Percentiles rank a stretch among this genome's conserved stretches.
Evolutionary conservation across 31 red algal genomes (phyloP).

Genomic region (Asparagopsis taxiformis): DNA sequence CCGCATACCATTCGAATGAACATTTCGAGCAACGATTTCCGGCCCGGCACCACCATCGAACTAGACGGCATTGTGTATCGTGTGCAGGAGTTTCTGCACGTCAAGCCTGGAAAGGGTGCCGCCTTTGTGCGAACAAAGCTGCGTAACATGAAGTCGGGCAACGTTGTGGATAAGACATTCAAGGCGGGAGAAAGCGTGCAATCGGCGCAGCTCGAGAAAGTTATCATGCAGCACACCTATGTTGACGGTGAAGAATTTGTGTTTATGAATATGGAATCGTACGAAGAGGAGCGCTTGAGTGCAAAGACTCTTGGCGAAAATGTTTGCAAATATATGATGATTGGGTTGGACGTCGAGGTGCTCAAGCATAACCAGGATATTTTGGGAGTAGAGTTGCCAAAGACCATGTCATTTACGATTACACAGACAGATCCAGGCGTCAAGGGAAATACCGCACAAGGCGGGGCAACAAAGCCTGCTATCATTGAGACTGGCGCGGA

Average conservation of each 20-base stretch:
- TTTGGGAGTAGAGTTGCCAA: slow-evolving; percentile 85
- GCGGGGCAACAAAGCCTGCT: slow-evolving; percentile 80
- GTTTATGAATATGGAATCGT: slow-evolving; percentile 98
- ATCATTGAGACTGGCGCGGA: slow-evolving; percentile 92
- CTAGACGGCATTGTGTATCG: slow-evolving; percentile 68
- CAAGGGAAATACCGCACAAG: slow-evolving; percentile 87
- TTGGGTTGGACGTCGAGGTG: slow-evolving; percentile 75
- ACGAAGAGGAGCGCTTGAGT: slow-evolving; percentile 85
- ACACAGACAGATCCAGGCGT: slow-evolving; percentile 76
- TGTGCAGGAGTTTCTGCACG: slow-evolving; percentile 88
- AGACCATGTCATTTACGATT: slow-evolving; percentile 66
- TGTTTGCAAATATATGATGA: slow-evolving; percentile 77
- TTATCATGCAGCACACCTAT: slow-evolving; percentile 86
- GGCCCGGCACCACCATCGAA: slow-evolving; percentile 79
- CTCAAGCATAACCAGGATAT: slow-evolving; percentile 60
- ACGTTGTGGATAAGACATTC: slow-evolving; percentile 85
- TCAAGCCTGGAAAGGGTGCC: slow-evolving; percentile 94
- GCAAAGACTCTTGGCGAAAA: slow-evolving; percentile 28
- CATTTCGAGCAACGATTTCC: slow-evolving; percentile 85
- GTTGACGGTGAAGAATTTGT: slow-evolving; percentile 78
- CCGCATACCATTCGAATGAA: slow-evolving; percentile 19
- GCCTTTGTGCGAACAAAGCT: slow-evolving; percentile 97
- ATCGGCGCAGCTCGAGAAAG: slow-evolving; percentile 75
- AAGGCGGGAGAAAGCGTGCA: slow-evolving; percentile 76
- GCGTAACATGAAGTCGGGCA: slow-evolving; percentile 81